phyloP scores from a whole-genome alignment of 495 filamentous ascomycete genomes.

The Penicillium ucsense region DNA sequence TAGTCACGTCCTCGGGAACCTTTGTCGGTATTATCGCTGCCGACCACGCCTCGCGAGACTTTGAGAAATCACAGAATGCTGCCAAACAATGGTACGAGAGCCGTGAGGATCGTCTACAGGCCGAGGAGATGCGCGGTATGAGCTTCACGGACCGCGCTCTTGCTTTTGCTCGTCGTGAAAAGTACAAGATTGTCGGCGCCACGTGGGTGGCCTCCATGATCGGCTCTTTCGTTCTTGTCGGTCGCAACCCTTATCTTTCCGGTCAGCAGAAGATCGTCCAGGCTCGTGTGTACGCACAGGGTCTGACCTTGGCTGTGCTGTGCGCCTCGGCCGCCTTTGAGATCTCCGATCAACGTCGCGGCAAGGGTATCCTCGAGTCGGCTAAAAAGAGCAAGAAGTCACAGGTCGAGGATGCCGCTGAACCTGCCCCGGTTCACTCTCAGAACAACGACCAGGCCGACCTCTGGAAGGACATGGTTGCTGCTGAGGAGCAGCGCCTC shows the following conservation, averaged over 20 bases:
- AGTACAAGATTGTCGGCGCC: conserved; percentile 79
- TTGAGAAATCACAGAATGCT: conserved; percentile 60
- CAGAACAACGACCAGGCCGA: conserved; percentile 61
- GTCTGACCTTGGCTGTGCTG: conserved; percentile 79
- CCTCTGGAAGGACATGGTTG: conserved; percentile 86
- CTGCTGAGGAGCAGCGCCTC: conserved; percentile 60
- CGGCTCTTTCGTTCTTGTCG: conserved; percentile 63
- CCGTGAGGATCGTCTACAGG: conserved; percentile 42
- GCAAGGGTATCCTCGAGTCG: conserved; percentile 45
- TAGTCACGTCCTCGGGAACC: conserved; percentile 71
- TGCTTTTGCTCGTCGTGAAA: conserved; percentile 62
- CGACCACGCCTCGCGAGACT: conserved; percentile 66
- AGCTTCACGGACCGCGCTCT: conserved; percentile 43
- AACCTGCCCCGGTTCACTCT: conserved; percentile 64
- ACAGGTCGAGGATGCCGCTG: conserved; percentile 33
- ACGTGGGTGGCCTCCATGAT: conserved; percentile 82
- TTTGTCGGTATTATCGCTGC: conserved; percentile 80
- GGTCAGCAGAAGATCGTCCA: conserved; percentile 89
- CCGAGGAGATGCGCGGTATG: conserved; percentile 39
- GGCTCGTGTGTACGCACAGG: conserved; percentile 97
- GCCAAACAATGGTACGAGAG: conserved; percentile 56
- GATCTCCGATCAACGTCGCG: conserved; percentile 68
- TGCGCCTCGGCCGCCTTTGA: conserved; percentile 84
- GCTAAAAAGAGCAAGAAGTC: conserved; percentile 57
- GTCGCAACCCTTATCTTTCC: conserved; percentile 65